Conservation (phyloP, 768 basidiomycete genomes). For the Scleroderma bovista region DNA sequence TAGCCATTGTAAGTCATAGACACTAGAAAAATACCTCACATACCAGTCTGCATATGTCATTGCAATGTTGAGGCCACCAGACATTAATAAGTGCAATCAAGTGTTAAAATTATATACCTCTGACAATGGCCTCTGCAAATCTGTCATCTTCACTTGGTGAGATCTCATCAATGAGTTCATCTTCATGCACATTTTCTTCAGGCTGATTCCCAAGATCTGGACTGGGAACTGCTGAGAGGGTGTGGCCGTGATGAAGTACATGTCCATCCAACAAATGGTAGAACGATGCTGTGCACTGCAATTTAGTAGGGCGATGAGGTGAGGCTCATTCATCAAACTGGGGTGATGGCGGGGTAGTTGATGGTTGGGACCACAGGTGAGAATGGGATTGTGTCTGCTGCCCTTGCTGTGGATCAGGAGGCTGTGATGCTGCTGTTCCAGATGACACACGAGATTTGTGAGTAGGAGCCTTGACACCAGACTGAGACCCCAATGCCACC, state of each 20-base stretch:
- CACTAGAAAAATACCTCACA: not conserved
- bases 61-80: conserved; percentile 2
- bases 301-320: too few relatives aligned
- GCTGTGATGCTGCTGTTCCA: not conserved
- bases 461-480: not conserved
- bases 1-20: not conserved
- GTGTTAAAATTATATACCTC: not conserved
- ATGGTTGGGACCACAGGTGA: too few relatives aligned
- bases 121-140: not conserved
- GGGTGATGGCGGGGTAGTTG: too few relatives aligned
- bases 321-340: too few relatives aligned
- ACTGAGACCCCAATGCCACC: not conserved
- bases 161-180: not conserved
- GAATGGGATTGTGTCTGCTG: too few relatives aligned
- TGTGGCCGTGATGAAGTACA: not conserved
- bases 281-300: too few relatives aligned
- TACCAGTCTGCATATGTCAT: conserved; percentile 1
- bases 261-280: too few relatives aligned
- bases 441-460: not conserved
- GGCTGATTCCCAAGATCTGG: not conserved
- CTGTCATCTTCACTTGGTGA: not conserved
- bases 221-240: not conserved
- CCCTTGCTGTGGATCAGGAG: too few relatives aligned
- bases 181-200: not conserved
- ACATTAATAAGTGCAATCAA: not conserved